Base-by-base conservation (phyloP, 2,329 filamentous ascomycete species). In the Phyllosticta ampelicida region DNA sequence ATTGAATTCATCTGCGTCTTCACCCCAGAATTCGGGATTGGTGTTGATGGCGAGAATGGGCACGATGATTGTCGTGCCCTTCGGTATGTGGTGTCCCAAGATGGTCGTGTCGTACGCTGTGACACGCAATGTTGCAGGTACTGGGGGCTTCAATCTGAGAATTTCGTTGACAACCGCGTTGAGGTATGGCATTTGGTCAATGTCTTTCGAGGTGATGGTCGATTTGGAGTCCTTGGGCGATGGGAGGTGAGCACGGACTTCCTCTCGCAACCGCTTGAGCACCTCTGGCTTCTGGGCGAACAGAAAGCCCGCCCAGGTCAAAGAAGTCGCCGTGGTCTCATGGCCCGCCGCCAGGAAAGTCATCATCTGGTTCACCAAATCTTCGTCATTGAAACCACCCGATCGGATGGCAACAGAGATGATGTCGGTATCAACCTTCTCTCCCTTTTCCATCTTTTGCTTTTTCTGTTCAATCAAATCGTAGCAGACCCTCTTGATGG, bases 291-390 rank as follows among this genome's bases (percentile, higher is more conserved):
- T 64, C 20, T 74, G 73, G 64, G 75, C 77, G 1, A 83, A 71
- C 2, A 78, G 70, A 65, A 80, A 82, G 30, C 77, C 72, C 10
- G 78, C 76, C 79, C 80, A 83, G 30, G 75, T 77, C 59, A 82
- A 69, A 18, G 79, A 74, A 13, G 73, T 74, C 1, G 80, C 78
- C 8, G 80, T 82, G 0, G 80, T 83, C 69, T 83, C 80, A 62
- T 83, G 77, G 49, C 75, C 77, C 0, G 90, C 90, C 0, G 86
- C 86, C 5, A 95, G 80, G 75, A 95, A 94, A 0, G 89, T 95
- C 88, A 95, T 94, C 68, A 94, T 81, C 72, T 95, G 90, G 69
- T 94, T 87, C 36, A 90, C 82, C n/a, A 95, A 80, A 61, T 89
- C 84, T 53, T 90, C 86, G 62, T 94, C 88, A 11, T 75, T 80